Evolutionary conservation across 2,329 filamentous ascomycete genomes (phyloP), one percentile per base, ranked within the genome.

Genomic region (Aureobasidium sp.): DNA sequence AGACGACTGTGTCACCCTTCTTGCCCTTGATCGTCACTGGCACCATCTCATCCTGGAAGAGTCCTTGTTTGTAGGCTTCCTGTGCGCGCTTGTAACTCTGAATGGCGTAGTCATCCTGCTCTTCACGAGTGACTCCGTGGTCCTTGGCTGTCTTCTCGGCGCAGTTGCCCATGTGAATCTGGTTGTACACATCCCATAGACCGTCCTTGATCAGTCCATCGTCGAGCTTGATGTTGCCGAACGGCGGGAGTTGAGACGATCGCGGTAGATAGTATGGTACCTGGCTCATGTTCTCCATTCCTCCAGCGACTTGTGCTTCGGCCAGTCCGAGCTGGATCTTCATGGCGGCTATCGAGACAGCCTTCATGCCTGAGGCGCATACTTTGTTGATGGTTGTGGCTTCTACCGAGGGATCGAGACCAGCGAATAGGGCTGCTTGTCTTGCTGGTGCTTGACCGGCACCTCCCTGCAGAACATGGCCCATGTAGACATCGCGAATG

Each of bases 151-250:
- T 97, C 67, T 88, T 90, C 78, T 99, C 94, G 16, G 92, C 92
- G 72, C 94, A 99, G 69, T 94, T 91, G 47, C 94, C 94, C 94
- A 99, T 99, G 76, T 97, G 94, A 70, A 97, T 89, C 72, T 96
- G 85, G 74, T 96, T 91, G 76, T 97, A 99, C 15, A 96, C 93
- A 72, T 99, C 94, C 79, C 91, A 96, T 64, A 99, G 77, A 0
- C 94, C 94, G 71, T 99, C 94, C 75, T 95, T 94, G 72, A 97
- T 88, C 69, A 99, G 77, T 0, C 93, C 94, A 70, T 99, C 94
- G 74, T 96, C 88, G 75, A 96, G 79, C 75, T 89, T 89, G 67
- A 94, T 81, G 69, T 96, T 86, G 37, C 94, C 94, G 70, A 97
- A 97, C 0, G 91, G 79, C 1, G 92, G 90, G 67, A 94, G 81